These are phyloP conservation scores for Globisporangium solare DNA, from an alignment of 352 stramenopile genomes.

Conservation along the genomic window DNA sequence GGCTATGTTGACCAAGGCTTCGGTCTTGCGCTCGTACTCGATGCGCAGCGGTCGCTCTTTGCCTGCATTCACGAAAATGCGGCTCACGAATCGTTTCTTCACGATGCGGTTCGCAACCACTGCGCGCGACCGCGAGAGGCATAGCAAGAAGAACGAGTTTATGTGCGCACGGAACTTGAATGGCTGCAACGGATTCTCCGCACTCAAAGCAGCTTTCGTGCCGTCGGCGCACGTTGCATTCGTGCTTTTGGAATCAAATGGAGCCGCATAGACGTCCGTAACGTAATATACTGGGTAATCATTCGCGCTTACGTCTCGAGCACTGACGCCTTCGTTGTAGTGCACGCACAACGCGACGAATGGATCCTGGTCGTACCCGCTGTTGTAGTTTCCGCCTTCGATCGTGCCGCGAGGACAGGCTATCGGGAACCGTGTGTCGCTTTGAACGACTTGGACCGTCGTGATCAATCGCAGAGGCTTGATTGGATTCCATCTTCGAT, in stretches of 20 bases:
- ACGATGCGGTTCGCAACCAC: not conserved
- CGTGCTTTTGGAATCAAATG: not conserved
- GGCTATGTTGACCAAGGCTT: not conserved
- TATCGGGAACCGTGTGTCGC: no score
- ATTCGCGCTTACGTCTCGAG: not conserved
- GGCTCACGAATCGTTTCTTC: not conserved
- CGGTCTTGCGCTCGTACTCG: not conserved
- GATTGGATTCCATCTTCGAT: not conserved
- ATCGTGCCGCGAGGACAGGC: not conserved
- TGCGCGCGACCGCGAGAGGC: not conserved
- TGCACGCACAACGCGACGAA: not conserved
- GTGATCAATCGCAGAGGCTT: conserved; percentile 1
- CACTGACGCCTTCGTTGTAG: not conserved
- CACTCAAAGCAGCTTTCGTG: not conserved
- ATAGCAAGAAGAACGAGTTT: not conserved
- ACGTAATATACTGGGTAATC: not conserved
- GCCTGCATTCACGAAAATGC: not conserved
- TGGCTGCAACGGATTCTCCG: not conserved
- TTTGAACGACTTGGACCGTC: not conserved
- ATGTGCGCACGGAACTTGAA: not conserved
- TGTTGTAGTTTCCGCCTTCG: not conserved
- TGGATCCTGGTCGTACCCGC: not conserved
- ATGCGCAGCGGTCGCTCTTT: not conserved
- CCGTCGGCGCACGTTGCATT: not conserved
- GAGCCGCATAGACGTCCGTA: not conserved